Conservation (phyloP, 139 green algal genomes). For the Coccomyxa sp. region DNA sequence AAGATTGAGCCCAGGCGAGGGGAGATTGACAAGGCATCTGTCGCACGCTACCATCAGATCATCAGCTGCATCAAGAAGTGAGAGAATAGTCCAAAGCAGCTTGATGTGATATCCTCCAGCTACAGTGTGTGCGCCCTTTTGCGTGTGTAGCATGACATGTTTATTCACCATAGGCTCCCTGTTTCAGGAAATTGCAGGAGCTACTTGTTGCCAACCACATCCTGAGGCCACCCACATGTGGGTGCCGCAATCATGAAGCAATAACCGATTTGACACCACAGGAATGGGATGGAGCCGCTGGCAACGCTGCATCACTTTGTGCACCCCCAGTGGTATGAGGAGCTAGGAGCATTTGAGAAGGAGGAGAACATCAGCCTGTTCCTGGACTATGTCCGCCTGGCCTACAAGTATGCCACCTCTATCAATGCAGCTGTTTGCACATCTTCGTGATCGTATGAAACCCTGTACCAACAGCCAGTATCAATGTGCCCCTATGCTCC, state of each 20-base stretch:
- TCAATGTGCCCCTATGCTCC: too few species aligned
- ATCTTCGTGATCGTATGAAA: neutral
- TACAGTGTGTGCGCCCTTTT: too few species aligned
- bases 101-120: too few species aligned
- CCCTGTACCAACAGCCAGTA: too few species aligned
- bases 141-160: too few species aligned
- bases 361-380: conserved; percentile 76
- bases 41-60: conserved; percentile 50
- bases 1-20: conserved; percentile 62
- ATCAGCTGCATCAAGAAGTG: conserved; percentile 28
- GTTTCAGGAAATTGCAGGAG: too few species aligned
- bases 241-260: too few species aligned
- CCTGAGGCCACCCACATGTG: too few species aligned
- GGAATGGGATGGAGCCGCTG: conserved; percentile 51
- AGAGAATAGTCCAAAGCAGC: too few species aligned
- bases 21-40: conserved; percentile 44
- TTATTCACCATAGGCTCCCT: too few species aligned
- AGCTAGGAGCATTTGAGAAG: conserved; percentile 65
- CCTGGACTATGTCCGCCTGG: conserved; percentile 6
- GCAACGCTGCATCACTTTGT: conserved; percentile 86
- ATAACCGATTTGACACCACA: conserved; percentile 6
- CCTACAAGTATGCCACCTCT: conserved; percentile 9
- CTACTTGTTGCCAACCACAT: too few species aligned
- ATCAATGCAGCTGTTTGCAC: neutral
- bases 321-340: conserved; percentile 81